Conservation (phyloP, 441 rosid genomes). For the Geranium incanum region DNA sequence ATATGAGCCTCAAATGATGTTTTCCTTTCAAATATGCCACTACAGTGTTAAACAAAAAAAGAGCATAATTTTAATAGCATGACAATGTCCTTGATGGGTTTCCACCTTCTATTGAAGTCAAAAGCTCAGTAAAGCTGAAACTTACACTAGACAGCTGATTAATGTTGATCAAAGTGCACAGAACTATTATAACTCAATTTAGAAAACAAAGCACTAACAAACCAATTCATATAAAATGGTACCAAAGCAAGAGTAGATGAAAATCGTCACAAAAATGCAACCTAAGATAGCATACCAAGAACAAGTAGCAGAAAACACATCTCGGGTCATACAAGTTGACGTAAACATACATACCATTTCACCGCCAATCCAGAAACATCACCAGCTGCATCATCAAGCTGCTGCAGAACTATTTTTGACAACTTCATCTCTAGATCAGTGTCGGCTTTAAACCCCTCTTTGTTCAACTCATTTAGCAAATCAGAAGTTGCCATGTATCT, state of each 20-base stretch:
- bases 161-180: neutral
- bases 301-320: neutral
- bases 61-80: neutral
- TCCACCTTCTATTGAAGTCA: neutral
- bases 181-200: neutral
- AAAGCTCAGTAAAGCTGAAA: neutral
- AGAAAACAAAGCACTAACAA: neutral
- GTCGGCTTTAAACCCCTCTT: constrained; percentile 76
- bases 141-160: neutral
- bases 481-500: constrained; percentile 99
- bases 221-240: neutral
- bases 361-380: constrained; percentile 99
- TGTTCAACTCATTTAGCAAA: constrained; percentile 85
- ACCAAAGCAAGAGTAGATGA: neutral
- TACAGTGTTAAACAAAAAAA: neutral
- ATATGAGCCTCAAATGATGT: neutral
- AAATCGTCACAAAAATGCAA: neutral
- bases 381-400: constrained; percentile 94
- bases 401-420: constrained; percentile 70
- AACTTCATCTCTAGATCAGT: constrained; percentile 74
- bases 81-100: neutral
- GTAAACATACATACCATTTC: constrained; percentile 54
- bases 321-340: neutral
- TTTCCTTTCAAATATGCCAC: neutral
- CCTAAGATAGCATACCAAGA: neutral